phyloP scores from a whole-genome alignment of 2,329 filamentous ascomycete species.

The Xylariaceae sp. region DNA sequence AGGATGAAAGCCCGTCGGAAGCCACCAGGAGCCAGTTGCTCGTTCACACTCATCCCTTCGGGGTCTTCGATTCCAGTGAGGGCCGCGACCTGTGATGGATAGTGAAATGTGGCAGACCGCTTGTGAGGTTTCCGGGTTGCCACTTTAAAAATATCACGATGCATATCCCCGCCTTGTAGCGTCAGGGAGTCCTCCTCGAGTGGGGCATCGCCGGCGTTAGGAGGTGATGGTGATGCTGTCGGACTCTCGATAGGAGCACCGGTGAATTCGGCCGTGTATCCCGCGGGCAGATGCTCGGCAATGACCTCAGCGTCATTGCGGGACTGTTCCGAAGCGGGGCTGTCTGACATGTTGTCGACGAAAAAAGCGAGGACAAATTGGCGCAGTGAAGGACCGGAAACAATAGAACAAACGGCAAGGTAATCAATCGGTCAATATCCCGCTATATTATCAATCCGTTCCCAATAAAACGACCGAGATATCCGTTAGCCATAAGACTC shows the following conservation, averaged over 20 bases:
- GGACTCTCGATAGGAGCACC: slow-evolving; percentile 21
- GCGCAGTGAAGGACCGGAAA: not conserved
- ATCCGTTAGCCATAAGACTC: slow-evolving; percentile 11
- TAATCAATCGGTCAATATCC: not conserved
- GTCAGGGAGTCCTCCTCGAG: slow-evolving; percentile 59
- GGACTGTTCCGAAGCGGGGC: slow-evolving; percentile 10
- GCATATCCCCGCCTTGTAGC: slow-evolving; percentile 71
- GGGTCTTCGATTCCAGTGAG: slow-evolving; percentile 29
- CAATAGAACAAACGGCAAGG: not conserved
- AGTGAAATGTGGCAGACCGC: slow-evolving; percentile 63
- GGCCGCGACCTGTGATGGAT: slow-evolving; percentile 42
- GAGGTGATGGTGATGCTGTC: slow-evolving; percentile 18
- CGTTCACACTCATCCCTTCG: slow-evolving; percentile 29
- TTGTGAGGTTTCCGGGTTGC: slow-evolving; percentile 50
- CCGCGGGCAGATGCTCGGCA: slow-evolving; percentile 19
- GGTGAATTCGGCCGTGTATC: slow-evolving; percentile 40
- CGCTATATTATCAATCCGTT: slow-evolving; percentile 2
- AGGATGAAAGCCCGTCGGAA: slow-evolving; percentile 46
- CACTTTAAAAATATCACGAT: slow-evolving; percentile 71
- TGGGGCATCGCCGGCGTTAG: slow-evolving; percentile 25
- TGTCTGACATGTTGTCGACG: slow-evolving; percentile 3
- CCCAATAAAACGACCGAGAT: slow-evolving; percentile 4
- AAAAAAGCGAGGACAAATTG: not conserved
- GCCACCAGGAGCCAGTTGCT: slow-evolving; percentile 38
- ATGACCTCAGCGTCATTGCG: slow-evolving; percentile 19